A percentile compares a stretch with the other conserved stretches of the same genome.
Evolutionary conservation across 129 eudicot species (phyloP).

Genomic region (Logfia minima): DNA sequence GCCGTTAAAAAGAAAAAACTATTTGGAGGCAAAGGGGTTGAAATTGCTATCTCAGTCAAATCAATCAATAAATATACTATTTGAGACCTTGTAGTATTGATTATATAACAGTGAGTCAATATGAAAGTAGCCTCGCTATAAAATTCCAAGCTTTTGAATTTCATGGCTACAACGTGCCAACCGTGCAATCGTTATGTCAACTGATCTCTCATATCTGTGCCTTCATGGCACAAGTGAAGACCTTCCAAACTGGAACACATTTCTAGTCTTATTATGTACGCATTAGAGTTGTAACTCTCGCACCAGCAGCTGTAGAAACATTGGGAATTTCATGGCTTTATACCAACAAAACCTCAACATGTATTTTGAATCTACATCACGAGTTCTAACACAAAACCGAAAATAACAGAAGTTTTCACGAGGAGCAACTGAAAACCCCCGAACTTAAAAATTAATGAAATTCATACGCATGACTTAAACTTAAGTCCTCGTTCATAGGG

Average conservation of each 20-base stretch:
- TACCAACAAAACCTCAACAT: slow-evolving; percentile 8
- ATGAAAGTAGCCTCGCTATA: no score
- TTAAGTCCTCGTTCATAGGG: slow-evolving; percentile 19
- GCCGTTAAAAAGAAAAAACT: no score
- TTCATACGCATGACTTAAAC: neutral
- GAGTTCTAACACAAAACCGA: neutral
- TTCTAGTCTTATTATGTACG: slow-evolving; percentile 10
- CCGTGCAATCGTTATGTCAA: no score
- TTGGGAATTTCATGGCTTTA: neutral
- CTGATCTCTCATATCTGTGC: no score
- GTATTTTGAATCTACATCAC: slow-evolving; percentile 3
- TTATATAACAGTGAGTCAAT: no score
- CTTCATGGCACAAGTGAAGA: neutral
- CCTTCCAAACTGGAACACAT: neutral
- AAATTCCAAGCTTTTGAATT: no score
- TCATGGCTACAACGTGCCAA: no score
- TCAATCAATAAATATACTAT: no score
- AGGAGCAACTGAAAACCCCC: neutral
- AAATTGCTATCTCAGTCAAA: no score
- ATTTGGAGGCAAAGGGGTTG: no score
- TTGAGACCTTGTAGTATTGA: no score
- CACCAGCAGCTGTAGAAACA: neutral
- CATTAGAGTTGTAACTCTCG: neutral
- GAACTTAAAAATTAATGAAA: neutral
- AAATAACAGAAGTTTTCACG: neutral